Evolutionary conservation across 2,329 filamentous ascomycete species (phyloP).

Genomic region (Teratosphaeria viscida): DNA sequence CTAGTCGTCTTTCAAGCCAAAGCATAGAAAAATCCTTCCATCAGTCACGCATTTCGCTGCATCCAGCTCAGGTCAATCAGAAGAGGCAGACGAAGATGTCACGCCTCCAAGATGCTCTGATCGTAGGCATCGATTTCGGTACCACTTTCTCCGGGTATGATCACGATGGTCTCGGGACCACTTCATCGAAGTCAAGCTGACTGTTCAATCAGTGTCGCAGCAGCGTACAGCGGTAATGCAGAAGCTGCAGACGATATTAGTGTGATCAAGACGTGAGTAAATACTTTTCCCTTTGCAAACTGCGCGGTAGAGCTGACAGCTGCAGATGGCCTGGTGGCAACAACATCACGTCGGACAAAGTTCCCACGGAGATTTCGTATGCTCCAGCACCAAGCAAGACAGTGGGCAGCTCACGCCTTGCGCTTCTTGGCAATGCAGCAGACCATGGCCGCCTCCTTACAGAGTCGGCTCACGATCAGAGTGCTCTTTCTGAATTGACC

Average conservation of each 20-base stretch:
- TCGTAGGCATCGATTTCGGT: conserved; percentile 69
- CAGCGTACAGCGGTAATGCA: conserved; percentile 39
- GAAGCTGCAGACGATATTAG: conserved; percentile 52
- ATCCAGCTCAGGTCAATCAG: no score
- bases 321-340: conserved; percentile 61
- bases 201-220: conserved; percentile 34
- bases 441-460: not conserved
- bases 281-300: not conserved
- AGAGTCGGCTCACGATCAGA: not conserved
- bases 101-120: conserved; percentile 44
- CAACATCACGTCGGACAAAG: conserved; percentile 73
- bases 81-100: not conserved
- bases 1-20: no score
- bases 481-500: not conserved
- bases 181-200: not conserved
- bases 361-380: conserved; percentile 64
- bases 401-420: not conserved
- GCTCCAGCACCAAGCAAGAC: not conserved
- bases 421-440: not conserved
- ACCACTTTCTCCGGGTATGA: conserved; percentile 59
- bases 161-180: not conserved
- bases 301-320: not conserved
- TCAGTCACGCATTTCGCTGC: no score
- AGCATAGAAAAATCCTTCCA: no score
- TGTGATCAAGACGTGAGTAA: conserved; percentile 55